phyloP scores from a whole-genome alignment of 1,284 basidiomycete species.

The Ganoderma meredithae region DNA sequence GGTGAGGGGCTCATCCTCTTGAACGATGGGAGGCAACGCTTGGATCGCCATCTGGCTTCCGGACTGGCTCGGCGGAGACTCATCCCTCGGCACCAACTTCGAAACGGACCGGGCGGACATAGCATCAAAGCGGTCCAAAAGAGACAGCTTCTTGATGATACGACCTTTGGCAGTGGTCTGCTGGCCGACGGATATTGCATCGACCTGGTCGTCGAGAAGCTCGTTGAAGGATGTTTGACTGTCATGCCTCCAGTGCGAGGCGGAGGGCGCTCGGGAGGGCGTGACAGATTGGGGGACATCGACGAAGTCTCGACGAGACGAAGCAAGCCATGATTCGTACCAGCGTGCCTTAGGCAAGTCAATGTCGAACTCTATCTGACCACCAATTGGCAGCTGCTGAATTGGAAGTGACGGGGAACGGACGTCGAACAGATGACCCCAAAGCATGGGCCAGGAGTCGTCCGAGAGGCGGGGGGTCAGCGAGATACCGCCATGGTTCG shows the following conservation, averaged over 20 bases:
- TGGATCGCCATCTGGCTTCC: constrained; percentile 36
- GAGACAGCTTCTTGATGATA: constrained; percentile 69
- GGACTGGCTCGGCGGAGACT: constrained; percentile 39
- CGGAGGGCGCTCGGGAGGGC: constrained; percentile 49
- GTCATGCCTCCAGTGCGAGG: constrained; percentile 60
- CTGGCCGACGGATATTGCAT: constrained; percentile 38
- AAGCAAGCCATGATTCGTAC: constrained; percentile 73
- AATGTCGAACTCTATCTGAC: constrained; percentile 81
- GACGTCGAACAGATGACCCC: constrained; percentile 68
- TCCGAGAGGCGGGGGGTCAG: constrained; percentile 77
- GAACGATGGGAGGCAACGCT: constrained; percentile 64
- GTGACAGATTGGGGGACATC: constrained; percentile 52
- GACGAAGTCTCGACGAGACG: constrained; percentile 52
- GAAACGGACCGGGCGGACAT: constrained; percentile 46
- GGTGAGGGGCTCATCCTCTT: constrained; percentile 63
- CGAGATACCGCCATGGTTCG: constrained; percentile 60
- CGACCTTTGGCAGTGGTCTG: constrained; percentile 47
- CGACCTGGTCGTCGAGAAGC: constrained; percentile 48
- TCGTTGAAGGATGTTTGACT: constrained; percentile 62
- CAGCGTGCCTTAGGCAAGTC: constrained; percentile 75
- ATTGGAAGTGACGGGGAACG: constrained; percentile 45
- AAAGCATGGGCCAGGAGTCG: constrained; percentile 77
- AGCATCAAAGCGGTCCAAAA: constrained; percentile 67
- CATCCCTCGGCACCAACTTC: constrained; percentile 34
- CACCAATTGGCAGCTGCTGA: constrained; percentile 64